Conservation (phyloP, 2,329 filamentous ascomycete genomes). For the Paraconiothyrium sp. region DNA sequence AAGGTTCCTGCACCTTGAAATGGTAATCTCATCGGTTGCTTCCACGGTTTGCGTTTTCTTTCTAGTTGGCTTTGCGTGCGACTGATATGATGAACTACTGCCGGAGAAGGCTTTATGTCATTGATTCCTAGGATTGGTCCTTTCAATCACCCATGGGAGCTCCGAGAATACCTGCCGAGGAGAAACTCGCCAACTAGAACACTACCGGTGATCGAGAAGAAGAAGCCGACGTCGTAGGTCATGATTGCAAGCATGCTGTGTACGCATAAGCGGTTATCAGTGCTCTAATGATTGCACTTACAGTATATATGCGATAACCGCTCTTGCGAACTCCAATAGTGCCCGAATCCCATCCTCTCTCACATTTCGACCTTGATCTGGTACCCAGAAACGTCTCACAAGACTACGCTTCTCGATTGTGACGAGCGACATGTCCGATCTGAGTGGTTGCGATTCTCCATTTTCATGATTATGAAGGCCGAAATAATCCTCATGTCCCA, state of each 20-base stretch:
- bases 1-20: too few species aligned
- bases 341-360: constrained; percentile 32
- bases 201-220: constrained; percentile 42
- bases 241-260: constrained; percentile 44
- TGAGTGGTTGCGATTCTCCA: constrained; percentile 15
- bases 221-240: constrained; percentile 44
- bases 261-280: constrained; percentile 4
- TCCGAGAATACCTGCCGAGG: constrained; percentile 39
- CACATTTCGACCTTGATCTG: constrained; percentile 31
- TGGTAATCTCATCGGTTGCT: too few species aligned
- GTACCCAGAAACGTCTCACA: constrained; percentile 28
- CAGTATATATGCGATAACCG: constrained; percentile 42
- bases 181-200: constrained; percentile 40
- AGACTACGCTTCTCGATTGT: constrained; percentile 1
- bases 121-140: too few species aligned
- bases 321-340: constrained; percentile 34
- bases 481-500: constrained; percentile 18
- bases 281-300: constrained; percentile 21
- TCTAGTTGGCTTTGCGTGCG: too few species aligned
- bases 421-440: neutral
- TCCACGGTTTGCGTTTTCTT: too few species aligned
- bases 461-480: neutral
- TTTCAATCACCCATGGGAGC: constrained; percentile 17
- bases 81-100: too few species aligned
- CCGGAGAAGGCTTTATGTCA: neutral